Evolutionary conservation across 2,329 filamentous ascomycete genomes (phyloP).

Genomic region (Sporothrix pseudoabietina): DNA sequence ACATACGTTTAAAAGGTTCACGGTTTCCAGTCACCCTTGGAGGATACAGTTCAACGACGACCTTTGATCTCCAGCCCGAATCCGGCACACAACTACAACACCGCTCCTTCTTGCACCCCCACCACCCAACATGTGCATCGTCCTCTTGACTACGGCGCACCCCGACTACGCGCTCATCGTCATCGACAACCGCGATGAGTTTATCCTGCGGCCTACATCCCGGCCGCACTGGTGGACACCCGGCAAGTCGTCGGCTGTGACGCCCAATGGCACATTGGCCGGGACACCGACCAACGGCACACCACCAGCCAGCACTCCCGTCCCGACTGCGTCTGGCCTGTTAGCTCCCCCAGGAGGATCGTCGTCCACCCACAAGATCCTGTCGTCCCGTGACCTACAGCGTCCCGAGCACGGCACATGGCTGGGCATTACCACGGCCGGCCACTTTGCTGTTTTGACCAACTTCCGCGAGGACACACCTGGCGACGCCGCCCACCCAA

Average conservation of each 20-base stretch:
- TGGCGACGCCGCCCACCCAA: slow-evolving; percentile 54
- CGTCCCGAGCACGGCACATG: slow-evolving; percentile 65
- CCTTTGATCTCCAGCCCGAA: background rate
- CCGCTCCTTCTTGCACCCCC: background rate
- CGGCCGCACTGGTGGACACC: slow-evolving; percentile 64
- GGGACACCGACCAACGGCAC: slow-evolving; percentile 17
- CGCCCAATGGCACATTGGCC: slow-evolving; percentile 12
- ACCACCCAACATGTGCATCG: slow-evolving; percentile 67
- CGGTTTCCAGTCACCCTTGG: no score
- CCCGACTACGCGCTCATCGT: slow-evolving; percentile 74
- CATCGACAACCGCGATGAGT: slow-evolving; percentile 78
- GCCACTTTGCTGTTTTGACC: slow-evolving; percentile 65
- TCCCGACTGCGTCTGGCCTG: background rate
- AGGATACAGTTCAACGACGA: no score
- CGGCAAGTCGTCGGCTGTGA: slow-evolving; percentile 38
- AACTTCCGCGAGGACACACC: slow-evolving; percentile 63
- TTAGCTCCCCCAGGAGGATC: background rate
- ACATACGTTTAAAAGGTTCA: background rate
- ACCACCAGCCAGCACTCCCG: background rate
- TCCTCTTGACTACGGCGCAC: slow-evolving; percentile 72
- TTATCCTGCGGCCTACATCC: slow-evolving; percentile 65
- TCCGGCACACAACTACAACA: background rate
- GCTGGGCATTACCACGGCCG: slow-evolving; percentile 63
- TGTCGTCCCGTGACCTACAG: slow-evolving; percentile 64
- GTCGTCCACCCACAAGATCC: slow-evolving; percentile 45